Evolutionary conservation across 1,284 basidiomycete species (phyloP).

Genomic region (Tremellales sp.): DNA sequence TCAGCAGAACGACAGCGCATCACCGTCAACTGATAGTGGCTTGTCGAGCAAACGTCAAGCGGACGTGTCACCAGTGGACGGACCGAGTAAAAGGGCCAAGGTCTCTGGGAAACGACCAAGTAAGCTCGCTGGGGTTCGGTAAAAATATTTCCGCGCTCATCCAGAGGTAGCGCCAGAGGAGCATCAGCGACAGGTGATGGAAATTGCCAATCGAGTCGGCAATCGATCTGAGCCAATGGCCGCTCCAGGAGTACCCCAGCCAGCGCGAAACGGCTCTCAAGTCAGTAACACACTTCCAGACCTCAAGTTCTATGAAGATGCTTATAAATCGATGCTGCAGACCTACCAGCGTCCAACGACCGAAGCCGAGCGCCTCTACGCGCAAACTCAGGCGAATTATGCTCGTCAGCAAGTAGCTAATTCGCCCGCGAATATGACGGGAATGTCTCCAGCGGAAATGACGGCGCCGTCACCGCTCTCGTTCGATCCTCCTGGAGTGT

Average conservation of each 20-base stretch:
- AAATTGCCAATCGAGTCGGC: slow-evolving; percentile 17
- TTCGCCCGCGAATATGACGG: slow-evolving; percentile 18
- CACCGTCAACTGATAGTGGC: slow-evolving; percentile 8
- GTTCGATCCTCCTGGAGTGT: neutral
- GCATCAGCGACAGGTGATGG: slow-evolving; percentile 24
- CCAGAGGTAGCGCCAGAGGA: slow-evolving; percentile 25
- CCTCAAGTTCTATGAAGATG: neutral
- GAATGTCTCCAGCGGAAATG: slow-evolving; percentile 21
- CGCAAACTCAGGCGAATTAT: slow-evolving; percentile 20
- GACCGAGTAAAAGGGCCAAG: slow-evolving; percentile 12
- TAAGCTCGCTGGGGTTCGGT: slow-evolving; percentile 3
- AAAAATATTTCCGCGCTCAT: neutral
- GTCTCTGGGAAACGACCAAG: slow-evolving; percentile 15
- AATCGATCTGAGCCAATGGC: slow-evolving; percentile 8
- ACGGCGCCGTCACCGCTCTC: slow-evolving; percentile 11
- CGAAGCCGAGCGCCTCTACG: slow-evolving; percentile 24
- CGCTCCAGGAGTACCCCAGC: slow-evolving; percentile 1
- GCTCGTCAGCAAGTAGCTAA: slow-evolving; percentile 17
- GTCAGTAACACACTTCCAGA: neutral
- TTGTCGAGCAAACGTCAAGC: slow-evolving; percentile 15
- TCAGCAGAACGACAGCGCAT: neutral
- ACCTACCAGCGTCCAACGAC: slow-evolving; percentile 3
- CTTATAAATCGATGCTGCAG: neutral
- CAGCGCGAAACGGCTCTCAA: neutral
- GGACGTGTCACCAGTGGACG: slow-evolving; percentile 12